phyloP scores from a whole-genome alignment of 2,329 filamentous ascomycete genomes.

The Trichoderma pleuroti region DNA sequence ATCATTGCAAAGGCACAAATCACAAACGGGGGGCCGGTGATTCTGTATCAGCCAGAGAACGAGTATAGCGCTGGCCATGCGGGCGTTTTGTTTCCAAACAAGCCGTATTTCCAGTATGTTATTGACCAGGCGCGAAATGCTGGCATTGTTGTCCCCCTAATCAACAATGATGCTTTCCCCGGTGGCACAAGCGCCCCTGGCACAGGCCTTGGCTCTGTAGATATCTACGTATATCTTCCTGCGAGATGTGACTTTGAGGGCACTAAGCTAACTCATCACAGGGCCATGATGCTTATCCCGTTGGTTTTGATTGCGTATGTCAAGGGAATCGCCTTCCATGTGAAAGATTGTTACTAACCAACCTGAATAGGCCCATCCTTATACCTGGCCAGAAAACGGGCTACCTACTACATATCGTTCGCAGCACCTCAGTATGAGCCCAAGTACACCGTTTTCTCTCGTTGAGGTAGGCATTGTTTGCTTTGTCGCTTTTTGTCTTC shows the following conservation, averaged over 20 bases:
- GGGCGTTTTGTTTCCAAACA: slow-evolving; percentile 57
- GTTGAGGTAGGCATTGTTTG: slow-evolving; percentile 44
- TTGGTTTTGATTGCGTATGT: slow-evolving; percentile 43
- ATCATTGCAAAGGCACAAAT: slow-evolving; percentile 74
- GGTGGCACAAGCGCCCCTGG: slow-evolving; percentile 62
- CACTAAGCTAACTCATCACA: slow-evolving; percentile 16
- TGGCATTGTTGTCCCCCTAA: slow-evolving; percentile 69
- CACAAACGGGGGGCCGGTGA: slow-evolving; percentile 76
- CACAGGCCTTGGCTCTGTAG: slow-evolving; percentile 48
- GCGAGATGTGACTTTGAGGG: not conserved
- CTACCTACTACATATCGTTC: slow-evolving; percentile 52
- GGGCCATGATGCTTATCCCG: slow-evolving; percentile 39
- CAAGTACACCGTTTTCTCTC: slow-evolving; percentile 63
- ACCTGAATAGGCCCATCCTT: slow-evolving; percentile 33
- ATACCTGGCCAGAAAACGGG: slow-evolving; percentile 54
- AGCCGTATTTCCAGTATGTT: slow-evolving; percentile 66
- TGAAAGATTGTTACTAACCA: not conserved
- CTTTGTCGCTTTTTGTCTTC: not conserved
- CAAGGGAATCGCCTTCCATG: not conserved
- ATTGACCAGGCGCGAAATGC: slow-evolving; percentile 64
- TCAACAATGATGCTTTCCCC: slow-evolving; percentile 68
- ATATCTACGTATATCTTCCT: slow-evolving; percentile 51
- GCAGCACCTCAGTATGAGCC: slow-evolving; percentile 49
- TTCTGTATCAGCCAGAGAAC: slow-evolving; percentile 78
- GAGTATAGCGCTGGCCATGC: slow-evolving; percentile 60